Evolutionary conservation across 306 rosid species (phyloP).

Genomic region (Morella rubra): DNA sequence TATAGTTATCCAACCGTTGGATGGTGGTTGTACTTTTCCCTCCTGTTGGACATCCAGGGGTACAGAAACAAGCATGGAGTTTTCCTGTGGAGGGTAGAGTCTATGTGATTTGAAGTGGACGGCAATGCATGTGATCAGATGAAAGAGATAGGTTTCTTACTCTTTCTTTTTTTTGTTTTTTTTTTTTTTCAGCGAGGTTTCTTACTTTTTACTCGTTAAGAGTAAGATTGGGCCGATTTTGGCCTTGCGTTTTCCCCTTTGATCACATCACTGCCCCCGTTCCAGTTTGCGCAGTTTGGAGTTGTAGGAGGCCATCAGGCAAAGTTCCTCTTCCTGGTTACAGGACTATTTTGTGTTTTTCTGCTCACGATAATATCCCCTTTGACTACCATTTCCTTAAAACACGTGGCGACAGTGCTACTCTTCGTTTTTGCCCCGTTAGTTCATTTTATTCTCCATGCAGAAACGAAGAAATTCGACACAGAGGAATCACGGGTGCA

Average conservation of each 20-base stretch:
- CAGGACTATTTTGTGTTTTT: neutral
- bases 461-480: too few species aligned
- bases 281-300: neutral
- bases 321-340: neutral
- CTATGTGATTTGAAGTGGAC: neutral
- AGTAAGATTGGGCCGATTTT: neutral
- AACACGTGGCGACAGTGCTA: neutral
- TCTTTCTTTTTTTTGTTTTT: too few species aligned
- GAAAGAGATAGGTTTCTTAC: too few species aligned
- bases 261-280: neutral
- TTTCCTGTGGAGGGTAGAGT: neutral
- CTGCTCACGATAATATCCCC: neutral
- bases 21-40: too few species aligned
- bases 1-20: too few species aligned
- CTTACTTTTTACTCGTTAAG: too few species aligned
- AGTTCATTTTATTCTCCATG: too few species aligned
- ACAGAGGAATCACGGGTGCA: too few species aligned
- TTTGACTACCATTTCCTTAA: neutral
- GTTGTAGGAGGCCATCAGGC: neutral
- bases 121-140: neutral
- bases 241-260: neutral
- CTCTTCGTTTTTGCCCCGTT: neutral
- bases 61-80: neutral
- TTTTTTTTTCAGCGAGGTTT: too few species aligned
- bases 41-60: too few species aligned